Evolutionary conservation across 345 rosid genomes (phyloP).

Genomic region (Stellera chamaejasme): DNA sequence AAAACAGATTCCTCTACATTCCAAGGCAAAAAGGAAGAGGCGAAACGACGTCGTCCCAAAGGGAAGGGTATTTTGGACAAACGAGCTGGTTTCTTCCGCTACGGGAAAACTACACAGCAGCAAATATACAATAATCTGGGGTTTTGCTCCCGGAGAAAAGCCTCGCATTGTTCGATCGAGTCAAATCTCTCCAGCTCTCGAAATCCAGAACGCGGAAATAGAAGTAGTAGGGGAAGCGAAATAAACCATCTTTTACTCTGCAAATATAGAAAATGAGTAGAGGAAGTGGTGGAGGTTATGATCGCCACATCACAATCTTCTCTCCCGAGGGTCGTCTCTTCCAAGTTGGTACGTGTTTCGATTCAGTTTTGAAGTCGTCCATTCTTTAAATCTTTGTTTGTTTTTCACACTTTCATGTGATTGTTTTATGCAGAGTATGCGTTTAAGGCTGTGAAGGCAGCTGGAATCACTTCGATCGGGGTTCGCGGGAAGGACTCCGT

Average conservation of each 20-base stretch:
- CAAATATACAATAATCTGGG: background rate
- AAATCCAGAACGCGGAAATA: background rate
- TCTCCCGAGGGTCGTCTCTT: slow-evolving; percentile 71
- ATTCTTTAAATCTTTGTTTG: background rate
- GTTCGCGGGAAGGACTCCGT: slow-evolving; percentile 60
- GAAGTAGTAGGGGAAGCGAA: too few relatives aligned
- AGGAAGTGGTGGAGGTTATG: slow-evolving; percentile 66
- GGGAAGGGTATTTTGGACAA: slow-evolving; percentile 2
- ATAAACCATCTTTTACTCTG: background rate
- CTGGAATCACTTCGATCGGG: slow-evolving; percentile 56
- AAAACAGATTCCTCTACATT: too few relatives aligned
- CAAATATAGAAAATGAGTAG: slow-evolving; percentile 36
- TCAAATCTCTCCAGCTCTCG: background rate
- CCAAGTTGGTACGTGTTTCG: slow-evolving; percentile 43
- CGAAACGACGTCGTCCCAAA: too few relatives aligned
- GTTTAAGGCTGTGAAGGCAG: slow-evolving; percentile 65
- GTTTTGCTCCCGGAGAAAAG: slow-evolving; percentile 6
- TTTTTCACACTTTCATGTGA: slow-evolving; percentile 1
- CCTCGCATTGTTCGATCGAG: background rate
- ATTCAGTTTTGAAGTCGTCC: background rate
- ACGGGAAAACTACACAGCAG: slow-evolving; percentile 6
- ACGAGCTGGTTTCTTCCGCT: slow-evolving; percentile 2
- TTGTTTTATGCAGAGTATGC: slow-evolving; percentile 31
- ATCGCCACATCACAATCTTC: slow-evolving; percentile 65
- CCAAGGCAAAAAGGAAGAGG: too few relatives aligned